Base-by-base conservation (phyloP, 2,329 filamentous ascomycete genomes). In the Pestalotiopsis sp. region DNA sequence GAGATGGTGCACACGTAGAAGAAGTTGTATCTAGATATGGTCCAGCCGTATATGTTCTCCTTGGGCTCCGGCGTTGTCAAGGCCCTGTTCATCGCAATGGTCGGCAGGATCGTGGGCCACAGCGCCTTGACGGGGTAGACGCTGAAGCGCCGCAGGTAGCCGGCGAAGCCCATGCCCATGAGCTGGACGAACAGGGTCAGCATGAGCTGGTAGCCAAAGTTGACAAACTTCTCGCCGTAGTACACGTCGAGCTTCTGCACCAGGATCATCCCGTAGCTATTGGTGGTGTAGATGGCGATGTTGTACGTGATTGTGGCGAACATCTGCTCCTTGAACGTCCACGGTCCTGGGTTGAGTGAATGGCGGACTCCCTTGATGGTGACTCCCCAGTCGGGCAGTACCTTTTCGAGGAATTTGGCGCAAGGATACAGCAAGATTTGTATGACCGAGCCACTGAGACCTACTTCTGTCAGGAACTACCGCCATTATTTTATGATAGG, bases 361-460 rank as follows among this genome's bases (percentile, higher is more conserved):
- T 78, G 77, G 20, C 78, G 76, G 1, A 77, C 79, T 20, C 81
- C 81, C 6, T 78, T 78, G 4, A 86, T 66, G 0, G 78, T 82
- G 67, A 87, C 68, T 3, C 82, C 81, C 78, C 81, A 84, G 65
- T 83, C 80, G 0, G 85, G 85, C 0, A 87, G 72, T 14, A 78
- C 70, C 56, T 72, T 80, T 13, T 83, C 83, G 41, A 85, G 77
- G 7, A 80, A 75, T 57, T 82, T 82, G 4, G 81, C 85, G 23
- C 83, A 79, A 0, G 85, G 86, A 20, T 79, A 85, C 0, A 85
- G 77, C 3, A 85, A 75, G 57, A 86, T 82, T 73, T 86, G 84
- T 64, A 82, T 80, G 5, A 83, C 81, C 9, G 77, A 66, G 27
- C 65, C 65, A 41, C 57, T 61, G 36, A 66, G 39, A 14, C 52